Evolutionary conservation across 306 rosid species (phyloP).

Genomic region (peach (Prunus persica)): DNA sequence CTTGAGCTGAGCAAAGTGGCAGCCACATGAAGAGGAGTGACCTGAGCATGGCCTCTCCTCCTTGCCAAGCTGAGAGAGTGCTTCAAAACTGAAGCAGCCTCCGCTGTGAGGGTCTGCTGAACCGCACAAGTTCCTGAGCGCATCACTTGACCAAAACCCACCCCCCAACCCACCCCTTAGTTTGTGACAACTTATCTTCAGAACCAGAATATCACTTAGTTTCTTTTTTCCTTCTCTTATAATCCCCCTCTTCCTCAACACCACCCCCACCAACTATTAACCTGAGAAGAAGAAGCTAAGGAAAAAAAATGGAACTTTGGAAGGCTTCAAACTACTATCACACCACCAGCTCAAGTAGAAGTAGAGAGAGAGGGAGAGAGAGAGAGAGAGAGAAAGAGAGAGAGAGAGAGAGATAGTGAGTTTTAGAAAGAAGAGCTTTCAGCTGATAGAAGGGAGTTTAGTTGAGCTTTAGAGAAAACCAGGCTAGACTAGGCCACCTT

Average conservation of each 20-base stretch:
- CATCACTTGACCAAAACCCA: constrained; percentile 66
- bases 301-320: background rate
- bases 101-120: constrained; percentile 95
- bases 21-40: constrained; percentile 92
- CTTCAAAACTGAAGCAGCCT: constrained; percentile 91
- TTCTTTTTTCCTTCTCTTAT: background rate
- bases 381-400: background rate
- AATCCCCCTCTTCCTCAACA: constrained; percentile 17
- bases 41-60: constrained; percentile 92
- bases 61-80: constrained; percentile 80
- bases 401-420: background rate
- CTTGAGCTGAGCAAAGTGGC: constrained; percentile 68
- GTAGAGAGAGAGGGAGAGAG: background rate
- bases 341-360: background rate
- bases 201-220: constrained; percentile 4
- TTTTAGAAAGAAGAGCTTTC: constrained; percentile 1
- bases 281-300: constrained; percentile 3
- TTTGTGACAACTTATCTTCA: constrained; percentile 19
- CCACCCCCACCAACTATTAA: constrained; percentile 31
- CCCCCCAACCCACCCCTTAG: constrained; percentile 50
- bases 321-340: background rate
- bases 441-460: constrained; percentile 3
- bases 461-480: constrained; percentile 39
- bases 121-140: constrained; percentile 83
- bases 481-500: constrained; percentile 41